Base-by-base conservation (phyloP, 352 stramenopile species). In the Phytopythium boreale region DNA sequence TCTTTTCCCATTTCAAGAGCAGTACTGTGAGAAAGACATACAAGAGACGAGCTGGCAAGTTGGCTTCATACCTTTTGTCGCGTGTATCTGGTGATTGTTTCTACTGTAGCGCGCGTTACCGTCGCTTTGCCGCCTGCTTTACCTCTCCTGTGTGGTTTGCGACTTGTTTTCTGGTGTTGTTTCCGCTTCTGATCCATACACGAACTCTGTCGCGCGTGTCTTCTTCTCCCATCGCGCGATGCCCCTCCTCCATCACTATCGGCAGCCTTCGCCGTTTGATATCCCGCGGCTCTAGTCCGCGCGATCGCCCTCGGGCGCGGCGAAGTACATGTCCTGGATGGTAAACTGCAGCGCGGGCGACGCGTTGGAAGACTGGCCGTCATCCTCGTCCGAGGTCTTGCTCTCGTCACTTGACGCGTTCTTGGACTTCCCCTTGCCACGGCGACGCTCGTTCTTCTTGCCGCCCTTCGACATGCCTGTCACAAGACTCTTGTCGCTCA, bases 241-340 rank as follows among this genome's bases (percentile, higher is more conserved):
- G 19, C 43, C 43, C 47, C 12, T 53, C 15, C 22, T 53, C 24
- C 24, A 2, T 27, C 22, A 5, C 22, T 7, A 29, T 14, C 46
- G n/a, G 20, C 43, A 50, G 7, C 43, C 20, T 15, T 24, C 46
- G 22, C 46, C 31, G 22, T 29, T 1, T 20, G 46, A 5, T 6
- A 7, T 20, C 20, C 19, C 44, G 9, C 12, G n/a, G 17, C 1
- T 22, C 31, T 22, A 36, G 24, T 27, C 47, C n/a, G 12, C 6
- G 24, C 17, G 26, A 2, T 79, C 66, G 37, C 77, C 74, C n/a
- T 66, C 67, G 2, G 83, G 77, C 17, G 82, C 58, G 11, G 76
- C 75, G 59, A 92, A 92, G 69, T 92, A 90, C 81, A 86, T 89
- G 56, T 92, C 82, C 52, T 90, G 84, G n/a, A 92, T 72, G 46